A percentile compares a stretch with the other conserved stretches of the same genome.
Conservation (phyloP, 805 yeast species). For the Phaffomyces antillensis region DNA sequence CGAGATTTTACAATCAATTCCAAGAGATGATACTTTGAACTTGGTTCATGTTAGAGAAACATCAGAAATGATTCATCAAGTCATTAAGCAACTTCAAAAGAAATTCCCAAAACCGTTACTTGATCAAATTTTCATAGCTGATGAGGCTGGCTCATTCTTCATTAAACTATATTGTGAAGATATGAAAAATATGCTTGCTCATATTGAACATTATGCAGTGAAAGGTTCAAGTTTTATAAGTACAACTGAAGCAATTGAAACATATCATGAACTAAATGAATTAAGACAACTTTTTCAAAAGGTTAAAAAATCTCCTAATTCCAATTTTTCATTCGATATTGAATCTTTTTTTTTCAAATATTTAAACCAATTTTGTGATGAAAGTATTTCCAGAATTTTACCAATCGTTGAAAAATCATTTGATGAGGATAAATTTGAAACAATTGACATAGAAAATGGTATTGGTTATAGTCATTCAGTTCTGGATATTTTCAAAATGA, state of each 20-base stretch:
- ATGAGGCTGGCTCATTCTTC: slow-evolving; percentile 40
- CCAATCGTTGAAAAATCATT: slow-evolving; percentile 49
- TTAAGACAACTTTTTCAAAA: slow-evolving; percentile 46
- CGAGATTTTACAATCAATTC: slow-evolving; percentile 40
- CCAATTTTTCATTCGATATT: slow-evolving; percentile 42
- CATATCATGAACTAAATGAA: slow-evolving; percentile 46
- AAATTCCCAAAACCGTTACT: slow-evolving; percentile 55
- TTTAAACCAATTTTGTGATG: slow-evolving; percentile 32
- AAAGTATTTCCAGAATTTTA: slow-evolving; percentile 38
- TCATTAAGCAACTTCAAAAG: slow-evolving; percentile 47
- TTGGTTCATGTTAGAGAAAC: slow-evolving; percentile 50
- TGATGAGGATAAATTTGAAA: slow-evolving; percentile 48
- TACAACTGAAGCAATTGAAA: slow-evolving; percentile 50
- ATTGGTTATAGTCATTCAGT: slow-evolving; percentile 52
- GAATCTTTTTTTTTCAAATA: slow-evolving; percentile 51
- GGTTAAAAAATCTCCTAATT: slow-evolving; percentile 29
- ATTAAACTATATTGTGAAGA: slow-evolving; percentile 49
- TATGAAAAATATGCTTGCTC: slow-evolving; percentile 41
- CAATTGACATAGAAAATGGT: slow-evolving; percentile 37
- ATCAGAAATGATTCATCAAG: slow-evolving; percentile 44
- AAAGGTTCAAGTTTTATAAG: slow-evolving; percentile 30
- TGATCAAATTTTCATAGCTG: slow-evolving; percentile 47
- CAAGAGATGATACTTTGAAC: slow-evolving; percentile 48
- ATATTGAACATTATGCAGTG: slow-evolving; percentile 35
- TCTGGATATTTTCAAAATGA: slow-evolving; percentile 56